phyloP scores from a whole-genome alignment of 2,329 filamentous ascomycete genomes.

The Colletotrichum cuscutae region DNA sequence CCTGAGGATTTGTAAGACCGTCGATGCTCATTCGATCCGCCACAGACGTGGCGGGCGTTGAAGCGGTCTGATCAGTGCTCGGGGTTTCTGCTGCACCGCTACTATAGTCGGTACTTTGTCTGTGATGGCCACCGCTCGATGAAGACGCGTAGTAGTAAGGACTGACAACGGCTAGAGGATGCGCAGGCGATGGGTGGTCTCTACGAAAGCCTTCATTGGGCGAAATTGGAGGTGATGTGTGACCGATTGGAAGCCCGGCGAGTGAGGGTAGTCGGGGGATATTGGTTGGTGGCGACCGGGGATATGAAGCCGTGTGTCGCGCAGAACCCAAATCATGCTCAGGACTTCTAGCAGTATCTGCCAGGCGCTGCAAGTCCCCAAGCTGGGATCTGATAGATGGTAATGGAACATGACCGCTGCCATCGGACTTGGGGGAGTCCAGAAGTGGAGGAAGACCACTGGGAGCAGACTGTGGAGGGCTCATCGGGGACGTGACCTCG shows the following conservation, averaged over 20 bases:
- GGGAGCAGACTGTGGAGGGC: slow-evolving; percentile 26
- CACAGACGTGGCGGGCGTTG: slow-evolving; percentile 54
- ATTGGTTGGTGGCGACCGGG: slow-evolving; percentile 48
- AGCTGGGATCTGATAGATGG: slow-evolving; percentile 52
- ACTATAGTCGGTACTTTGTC: slow-evolving; percentile 53
- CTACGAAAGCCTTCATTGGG: slow-evolving; percentile 58
- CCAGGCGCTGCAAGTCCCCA: slow-evolving; percentile 46
- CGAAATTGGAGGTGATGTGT: slow-evolving; percentile 59
- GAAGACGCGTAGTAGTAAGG: slow-evolving; percentile 49
- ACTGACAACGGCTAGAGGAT: slow-evolving; percentile 51
- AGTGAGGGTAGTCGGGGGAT: slow-evolving; percentile 46
- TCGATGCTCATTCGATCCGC: slow-evolving; percentile 69
- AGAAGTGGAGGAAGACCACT: slow-evolving; percentile 50
- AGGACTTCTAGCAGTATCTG: slow-evolving; percentile 42
- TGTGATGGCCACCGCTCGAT: slow-evolving; percentile 45
- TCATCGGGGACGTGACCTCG: slow-evolving; percentile 21
- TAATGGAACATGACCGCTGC: slow-evolving; percentile 45
- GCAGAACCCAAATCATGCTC: slow-evolving; percentile 45
- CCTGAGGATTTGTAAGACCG: slow-evolving; percentile 63
- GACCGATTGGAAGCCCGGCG: slow-evolving; percentile 18
- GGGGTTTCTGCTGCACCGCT: slow-evolving; percentile 58
- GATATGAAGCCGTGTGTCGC: slow-evolving; percentile 41
- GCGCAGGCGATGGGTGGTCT: slow-evolving; percentile 58
- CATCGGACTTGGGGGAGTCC: slow-evolving; percentile 47
- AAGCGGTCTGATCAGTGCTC: slow-evolving; percentile 54